Conservation (phyloP, 2,329 filamentous ascomycete species). For the Lasiodiplodia citricola region DNA sequence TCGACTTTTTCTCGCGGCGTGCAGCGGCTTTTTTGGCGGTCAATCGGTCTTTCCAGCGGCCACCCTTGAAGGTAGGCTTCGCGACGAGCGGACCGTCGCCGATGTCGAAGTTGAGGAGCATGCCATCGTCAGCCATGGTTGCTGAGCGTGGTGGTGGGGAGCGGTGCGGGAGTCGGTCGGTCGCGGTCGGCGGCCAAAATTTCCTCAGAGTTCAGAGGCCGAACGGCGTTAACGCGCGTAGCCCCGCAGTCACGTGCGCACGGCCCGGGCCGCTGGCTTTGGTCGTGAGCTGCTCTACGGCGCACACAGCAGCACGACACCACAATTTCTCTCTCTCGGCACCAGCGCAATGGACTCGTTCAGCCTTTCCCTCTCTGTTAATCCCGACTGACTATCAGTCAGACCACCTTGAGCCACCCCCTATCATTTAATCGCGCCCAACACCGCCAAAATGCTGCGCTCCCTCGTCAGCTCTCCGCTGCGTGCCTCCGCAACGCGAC, state of each 20-base stretch:
- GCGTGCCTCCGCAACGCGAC: not conserved
- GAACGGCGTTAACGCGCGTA: not conserved
- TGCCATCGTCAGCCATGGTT: constrained; percentile 88
- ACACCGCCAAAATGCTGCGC: constrained; percentile 10
- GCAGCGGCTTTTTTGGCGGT: constrained; percentile 74
- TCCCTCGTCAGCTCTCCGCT: not conserved
- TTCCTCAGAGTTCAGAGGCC: not conserved
- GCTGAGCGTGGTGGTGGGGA: constrained; percentile 25
- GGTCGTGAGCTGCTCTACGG: constrained; percentile 18
- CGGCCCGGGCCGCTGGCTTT: constrained; percentile 1
- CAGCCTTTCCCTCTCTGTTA: constrained; percentile 12
- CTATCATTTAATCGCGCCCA: not conserved
- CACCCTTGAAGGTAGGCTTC: constrained; percentile 76
- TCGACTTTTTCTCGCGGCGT: constrained; percentile 54
- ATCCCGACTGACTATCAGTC: not conserved
- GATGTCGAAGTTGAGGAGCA: constrained; percentile 91
- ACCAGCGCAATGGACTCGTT: constrained; percentile 10
- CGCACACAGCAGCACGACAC: constrained; percentile 25
- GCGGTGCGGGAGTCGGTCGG: not conserved
- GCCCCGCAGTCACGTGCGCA: not conserved
- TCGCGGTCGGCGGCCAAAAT: constrained; percentile 3
- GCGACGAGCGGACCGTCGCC: constrained; percentile 68
- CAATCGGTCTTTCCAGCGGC: constrained; percentile 89
- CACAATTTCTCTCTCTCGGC: not conserved
- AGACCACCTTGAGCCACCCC: not conserved